Conservation (phyloP, 306 rosid species). For the Corylus heterophylla region DNA sequence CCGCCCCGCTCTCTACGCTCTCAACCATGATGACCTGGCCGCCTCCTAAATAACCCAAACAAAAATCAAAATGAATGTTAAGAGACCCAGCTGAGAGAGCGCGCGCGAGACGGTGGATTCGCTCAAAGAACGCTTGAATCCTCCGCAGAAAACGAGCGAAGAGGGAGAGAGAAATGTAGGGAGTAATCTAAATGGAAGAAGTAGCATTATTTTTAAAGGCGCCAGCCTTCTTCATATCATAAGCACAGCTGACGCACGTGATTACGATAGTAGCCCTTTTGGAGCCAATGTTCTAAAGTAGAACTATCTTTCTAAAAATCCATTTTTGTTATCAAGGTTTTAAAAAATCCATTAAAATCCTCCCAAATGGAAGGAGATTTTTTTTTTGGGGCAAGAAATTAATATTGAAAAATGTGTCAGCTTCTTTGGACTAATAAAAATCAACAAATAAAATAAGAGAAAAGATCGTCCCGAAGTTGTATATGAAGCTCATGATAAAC, state of each 20-base stretch:
- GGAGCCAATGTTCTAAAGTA: too few species aligned
- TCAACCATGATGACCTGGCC: conserved; percentile 26
- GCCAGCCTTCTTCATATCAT: too few species aligned
- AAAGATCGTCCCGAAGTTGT: not conserved
- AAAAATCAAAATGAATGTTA: not conserved
- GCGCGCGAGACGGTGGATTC: not conserved
- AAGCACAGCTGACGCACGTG: too few species aligned
- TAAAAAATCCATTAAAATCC: too few species aligned
- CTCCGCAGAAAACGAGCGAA: not conserved
- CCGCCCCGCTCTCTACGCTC: conserved; percentile 8
- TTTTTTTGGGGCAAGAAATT: too few species aligned
- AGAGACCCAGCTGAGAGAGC: not conserved
- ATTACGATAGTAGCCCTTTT: too few species aligned
- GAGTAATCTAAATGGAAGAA: not conserved
- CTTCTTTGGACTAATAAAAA: too few species aligned
- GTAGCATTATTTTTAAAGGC: not conserved
- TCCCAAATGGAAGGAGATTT: not conserved
- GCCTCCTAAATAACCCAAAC: not conserved
- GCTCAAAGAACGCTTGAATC: not conserved
- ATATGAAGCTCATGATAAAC: too few species aligned
- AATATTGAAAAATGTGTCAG: too few species aligned
- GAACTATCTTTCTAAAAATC: too few species aligned
- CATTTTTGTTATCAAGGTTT: too few species aligned
- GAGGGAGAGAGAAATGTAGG: not conserved
- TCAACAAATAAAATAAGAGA: too few species aligned